Conservation (phyloP, 78 protist genomes). For the Diacronema lutheri region DNA sequence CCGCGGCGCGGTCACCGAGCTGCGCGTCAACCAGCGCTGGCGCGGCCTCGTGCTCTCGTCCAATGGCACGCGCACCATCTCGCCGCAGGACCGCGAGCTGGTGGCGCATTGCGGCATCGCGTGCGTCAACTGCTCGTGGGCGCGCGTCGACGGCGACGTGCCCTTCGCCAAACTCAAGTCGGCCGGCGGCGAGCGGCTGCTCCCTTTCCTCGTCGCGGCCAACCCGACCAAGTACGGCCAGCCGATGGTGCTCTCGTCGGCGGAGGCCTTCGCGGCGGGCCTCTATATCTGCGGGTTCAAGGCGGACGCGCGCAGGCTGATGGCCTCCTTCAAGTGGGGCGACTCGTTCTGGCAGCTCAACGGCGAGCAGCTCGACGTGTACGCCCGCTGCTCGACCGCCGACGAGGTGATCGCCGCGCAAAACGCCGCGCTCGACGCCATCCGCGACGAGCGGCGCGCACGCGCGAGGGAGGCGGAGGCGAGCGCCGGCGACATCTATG, state of each 20-base stretch:
- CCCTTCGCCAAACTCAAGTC: slow-evolving; percentile 62
- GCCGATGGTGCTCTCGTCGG: slow-evolving; percentile 84
- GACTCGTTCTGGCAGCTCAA: slow-evolving; percentile 78
- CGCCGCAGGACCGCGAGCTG: slow-evolving; percentile 72
- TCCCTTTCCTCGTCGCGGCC: slow-evolving; percentile 95
- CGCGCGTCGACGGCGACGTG: slow-evolving; percentile 64
- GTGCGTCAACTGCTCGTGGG: slow-evolving; percentile 95
- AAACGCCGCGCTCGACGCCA: background rate
- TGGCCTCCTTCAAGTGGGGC: slow-evolving; percentile 89
- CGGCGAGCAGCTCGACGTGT: slow-evolving; percentile 60
- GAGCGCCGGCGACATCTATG: too few species aligned
- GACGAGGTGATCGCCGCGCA: slow-evolving; percentile 61
- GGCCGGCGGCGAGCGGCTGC: slow-evolving; percentile 1
- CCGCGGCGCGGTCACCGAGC: slow-evolving; percentile 48
- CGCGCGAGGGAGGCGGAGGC: too few species aligned
- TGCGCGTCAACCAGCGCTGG: slow-evolving; percentile 44
- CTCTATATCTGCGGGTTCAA: slow-evolving; percentile 44
- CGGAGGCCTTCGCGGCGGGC: slow-evolving; percentile 90
- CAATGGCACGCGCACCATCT: slow-evolving; percentile 60
- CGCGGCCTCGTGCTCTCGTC: slow-evolving; percentile 88
- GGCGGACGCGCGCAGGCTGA: slow-evolving; percentile 53
- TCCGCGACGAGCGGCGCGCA: too few species aligned
- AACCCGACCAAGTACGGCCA: slow-evolving; percentile 95
- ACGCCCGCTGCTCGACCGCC: slow-evolving; percentile 40
- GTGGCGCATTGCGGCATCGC: slow-evolving; percentile 70